phyloP scores from a whole-genome alignment of 116 monocot genomes.

The Cymodocea nodosa region DNA sequence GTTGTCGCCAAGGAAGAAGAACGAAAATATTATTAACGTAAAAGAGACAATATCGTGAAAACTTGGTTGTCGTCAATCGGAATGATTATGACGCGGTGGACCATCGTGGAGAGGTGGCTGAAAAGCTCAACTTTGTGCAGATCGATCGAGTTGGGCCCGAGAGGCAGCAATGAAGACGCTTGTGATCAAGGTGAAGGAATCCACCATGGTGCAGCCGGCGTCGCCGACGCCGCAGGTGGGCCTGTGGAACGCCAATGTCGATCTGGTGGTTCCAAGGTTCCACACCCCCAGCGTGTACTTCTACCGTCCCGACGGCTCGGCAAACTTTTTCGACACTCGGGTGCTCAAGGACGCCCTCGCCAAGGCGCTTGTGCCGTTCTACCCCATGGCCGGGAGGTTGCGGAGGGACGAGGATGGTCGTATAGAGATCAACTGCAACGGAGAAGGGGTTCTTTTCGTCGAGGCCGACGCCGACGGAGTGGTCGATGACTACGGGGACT shows the following conservation, averaged over 20 bases:
- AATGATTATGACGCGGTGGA: no score
- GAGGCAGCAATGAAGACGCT: constrained; percentile 4
- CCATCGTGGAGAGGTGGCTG: no score
- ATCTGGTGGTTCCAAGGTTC: constrained; percentile 72
- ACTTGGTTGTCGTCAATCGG: no score
- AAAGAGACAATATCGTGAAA: no score
- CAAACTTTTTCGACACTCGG: constrained; percentile 34
- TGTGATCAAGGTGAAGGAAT: constrained; percentile 34
- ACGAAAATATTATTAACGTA: no score
- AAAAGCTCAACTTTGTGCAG: no score
- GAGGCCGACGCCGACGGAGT: constrained; percentile 40
- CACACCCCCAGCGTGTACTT: constrained; percentile 90
- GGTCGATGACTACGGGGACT: constrained; percentile 80
- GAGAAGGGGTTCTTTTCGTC: constrained; percentile 67
- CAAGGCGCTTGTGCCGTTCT: constrained; percentile 59
- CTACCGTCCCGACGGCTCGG: constrained; percentile 36
- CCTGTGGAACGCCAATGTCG: constrained; percentile 89
- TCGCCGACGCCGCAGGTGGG: constrained; percentile 35
- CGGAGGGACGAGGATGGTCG: constrained; percentile 55
- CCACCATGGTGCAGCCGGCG: constrained; percentile 66
- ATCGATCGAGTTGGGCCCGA: no score
- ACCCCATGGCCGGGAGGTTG: constrained; percentile 82
- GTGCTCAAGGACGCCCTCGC: constrained; percentile 41
- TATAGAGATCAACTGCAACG: constrained; percentile 73
- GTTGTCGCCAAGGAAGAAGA: no score